Base-by-base conservation (phyloP, 2,329 filamentous ascomycete genomes). In the Diaporthe nobilis region DNA sequence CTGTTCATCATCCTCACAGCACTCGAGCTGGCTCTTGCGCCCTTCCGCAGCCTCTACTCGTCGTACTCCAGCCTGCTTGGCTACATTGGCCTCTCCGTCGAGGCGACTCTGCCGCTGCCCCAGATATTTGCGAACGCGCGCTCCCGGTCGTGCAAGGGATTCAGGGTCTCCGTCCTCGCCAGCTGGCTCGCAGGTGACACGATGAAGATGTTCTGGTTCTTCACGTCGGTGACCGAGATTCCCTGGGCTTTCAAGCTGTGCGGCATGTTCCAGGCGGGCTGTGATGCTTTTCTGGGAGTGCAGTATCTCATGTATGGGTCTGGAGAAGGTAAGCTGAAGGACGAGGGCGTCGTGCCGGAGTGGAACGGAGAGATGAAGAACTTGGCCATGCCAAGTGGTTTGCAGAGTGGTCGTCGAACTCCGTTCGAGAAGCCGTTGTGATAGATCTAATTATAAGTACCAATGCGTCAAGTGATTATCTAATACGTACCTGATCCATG, bases 151-250 rank as follows among this genome's bases (percentile, higher is more conserved):
- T 95, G 93, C 86, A 93, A 92, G 82, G 94, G 94, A 8, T 95
- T 97, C 84, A 90, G 94, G 22, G 81, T 95, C 15, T 95, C 92
- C 9, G 92, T 97, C 6, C 86, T 97, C 75, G 90, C 88, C 39
- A 95, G 92, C 82, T 97, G 94, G 94, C 86, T 97, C 72, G 85
- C 93, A 3, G 94, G 94, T 77, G 94, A 97, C 83, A 88, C 90
- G 12, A 95, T 97, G 92, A 97, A 97, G 88, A 94, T 96, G 89
- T 94, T 95, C 81, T 93, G 92, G 92, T 97, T 96, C 86, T 93
- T 96, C 77, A 94, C 92, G 2, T 90, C 93, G 1, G 90, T 88
- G 1, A 90, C 90, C 5, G 87, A 89, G 80, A 94, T 97, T 44
- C 94, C 94, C 0, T 89, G 90, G 89, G 91, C 93, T 1, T 97